phyloP scores from a whole-genome alignment of 345 rosid genomes.

The Eucalyptus polyanthemos region DNA sequence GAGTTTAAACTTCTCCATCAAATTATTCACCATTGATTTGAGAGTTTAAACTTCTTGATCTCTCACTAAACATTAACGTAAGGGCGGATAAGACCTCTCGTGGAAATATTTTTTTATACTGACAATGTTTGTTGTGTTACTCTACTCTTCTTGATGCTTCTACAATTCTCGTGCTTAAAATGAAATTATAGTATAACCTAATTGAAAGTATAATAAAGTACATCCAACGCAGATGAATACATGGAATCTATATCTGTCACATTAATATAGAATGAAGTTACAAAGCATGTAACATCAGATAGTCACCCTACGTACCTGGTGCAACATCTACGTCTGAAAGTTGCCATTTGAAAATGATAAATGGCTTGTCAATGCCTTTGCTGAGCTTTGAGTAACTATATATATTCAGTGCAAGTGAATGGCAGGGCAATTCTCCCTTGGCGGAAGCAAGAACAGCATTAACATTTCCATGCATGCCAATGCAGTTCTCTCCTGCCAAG shows the following conservation, averaged over 20 bases:
- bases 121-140: neutral
- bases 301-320: neutral
- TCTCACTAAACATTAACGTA: neutral
- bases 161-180: neutral
- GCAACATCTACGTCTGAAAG: neutral
- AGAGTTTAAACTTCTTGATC: too few relatives aligned
- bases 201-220: neutral
- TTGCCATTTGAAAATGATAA: neutral
- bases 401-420: neutral
- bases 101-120: fast-evolving
- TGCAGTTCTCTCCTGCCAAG: neutral
- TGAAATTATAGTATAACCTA: neutral
- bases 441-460: neutral
- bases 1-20: neutral
- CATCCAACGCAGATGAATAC: neutral
- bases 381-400: neutral
- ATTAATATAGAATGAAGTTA: neutral
- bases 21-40: too few relatives aligned
- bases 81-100: neutral
- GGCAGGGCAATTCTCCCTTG: constrained; percentile 7
- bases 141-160: neutral
- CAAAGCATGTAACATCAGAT: neutral
- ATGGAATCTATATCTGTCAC: neutral
- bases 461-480: neutral
- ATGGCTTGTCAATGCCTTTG: neutral